Evolutionary conservation across 768 basidiomycete species (phyloP).

Genomic region (Lactarius indigo): DNA sequence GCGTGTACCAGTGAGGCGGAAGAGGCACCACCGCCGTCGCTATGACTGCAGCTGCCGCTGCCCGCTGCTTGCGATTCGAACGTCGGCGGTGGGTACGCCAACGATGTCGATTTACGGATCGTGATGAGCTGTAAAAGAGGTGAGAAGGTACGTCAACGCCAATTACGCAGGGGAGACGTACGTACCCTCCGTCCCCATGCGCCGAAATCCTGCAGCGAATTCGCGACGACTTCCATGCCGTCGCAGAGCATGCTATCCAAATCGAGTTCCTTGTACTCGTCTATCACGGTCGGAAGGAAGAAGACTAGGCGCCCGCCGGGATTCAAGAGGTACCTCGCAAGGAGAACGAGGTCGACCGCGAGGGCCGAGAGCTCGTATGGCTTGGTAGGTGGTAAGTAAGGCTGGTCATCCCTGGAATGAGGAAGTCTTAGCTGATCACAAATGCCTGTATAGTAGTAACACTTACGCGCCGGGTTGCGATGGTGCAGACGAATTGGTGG

Average conservation of each 20-base stretch:
- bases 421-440: neutral
- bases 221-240: constrained; percentile 85
- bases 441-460: neutral
- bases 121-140: constrained; percentile 69
- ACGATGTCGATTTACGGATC: constrained; percentile 62
- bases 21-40: neutral
- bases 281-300: constrained; percentile 90
- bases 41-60: neutral
- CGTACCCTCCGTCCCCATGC: constrained; percentile 90
- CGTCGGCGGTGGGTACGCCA: constrained; percentile 47
- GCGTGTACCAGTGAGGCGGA: constrained; percentile 32
- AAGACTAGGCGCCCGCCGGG: constrained; percentile 90
- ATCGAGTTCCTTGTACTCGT: constrained; percentile 88
- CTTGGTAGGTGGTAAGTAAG: constrained; percentile 84
- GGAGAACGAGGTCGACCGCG: constrained; percentile 72
- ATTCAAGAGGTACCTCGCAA: constrained; percentile 80
- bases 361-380: constrained; percentile 91
- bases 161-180: constrained; percentile 14
- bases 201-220: constrained; percentile 90
- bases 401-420: constrained; percentile 50
- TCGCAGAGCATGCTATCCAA: constrained; percentile 72
- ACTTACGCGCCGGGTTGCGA: constrained; percentile 41
- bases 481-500: constrained; percentile 28
- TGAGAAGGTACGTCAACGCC: neutral
- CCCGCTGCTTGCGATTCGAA: constrained; percentile 39